Conservation (phyloP, 768 basidiomycete species). For the Boletus rubroflammeus region DNA sequence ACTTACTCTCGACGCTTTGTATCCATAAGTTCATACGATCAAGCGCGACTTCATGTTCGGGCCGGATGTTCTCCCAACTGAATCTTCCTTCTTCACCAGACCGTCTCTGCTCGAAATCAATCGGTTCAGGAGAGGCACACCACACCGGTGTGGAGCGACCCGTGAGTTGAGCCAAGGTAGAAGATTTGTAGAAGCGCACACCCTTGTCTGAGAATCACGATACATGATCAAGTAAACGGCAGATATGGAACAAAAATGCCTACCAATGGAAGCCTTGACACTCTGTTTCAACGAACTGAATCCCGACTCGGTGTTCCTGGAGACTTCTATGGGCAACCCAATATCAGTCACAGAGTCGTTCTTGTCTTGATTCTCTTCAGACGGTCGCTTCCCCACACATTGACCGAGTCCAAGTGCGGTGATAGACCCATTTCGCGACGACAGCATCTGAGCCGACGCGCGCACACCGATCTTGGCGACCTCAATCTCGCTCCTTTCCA, state of each 20-base stretch:
- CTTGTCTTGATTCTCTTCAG: slow-evolving; percentile 8
- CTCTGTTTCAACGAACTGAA: slow-evolving; percentile 60
- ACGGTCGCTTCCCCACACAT: slow-evolving; percentile 3
- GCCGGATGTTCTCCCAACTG: slow-evolving; percentile 34
- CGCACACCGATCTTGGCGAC: slow-evolving; percentile 29
- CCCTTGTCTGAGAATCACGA: slow-evolving; percentile 53
- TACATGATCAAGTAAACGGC: neutral
- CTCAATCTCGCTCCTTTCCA: slow-evolving; percentile 30
- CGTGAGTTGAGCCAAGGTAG: slow-evolving; percentile 44
- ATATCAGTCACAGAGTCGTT: slow-evolving; percentile 16
- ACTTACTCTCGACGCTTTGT: slow-evolving; percentile 78
- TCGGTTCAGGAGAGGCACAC: slow-evolving; percentile 29
- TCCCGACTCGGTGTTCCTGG: slow-evolving; percentile 35
- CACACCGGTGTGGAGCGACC: slow-evolving; percentile 29
- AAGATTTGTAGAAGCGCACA: slow-evolving; percentile 62
- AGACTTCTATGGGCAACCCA: slow-evolving; percentile 25
- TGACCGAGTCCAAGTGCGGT: slow-evolving; percentile 13
- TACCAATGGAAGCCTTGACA: slow-evolving; percentile 73
- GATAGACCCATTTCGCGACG: slow-evolving; percentile 24
- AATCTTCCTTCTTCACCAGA: slow-evolving; percentile 33
- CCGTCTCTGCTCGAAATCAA: slow-evolving; percentile 32
- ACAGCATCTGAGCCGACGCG: slow-evolving; percentile 27
- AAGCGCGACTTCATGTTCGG: slow-evolving; percentile 30
- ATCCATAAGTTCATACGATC: slow-evolving; percentile 84
- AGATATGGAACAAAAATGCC: slow-evolving; percentile 16